Percentiles rank a stretch among this genome's conserved stretches.
Conservation (phyloP, 345 rosid genomes). For the Firmiana major region DNA sequence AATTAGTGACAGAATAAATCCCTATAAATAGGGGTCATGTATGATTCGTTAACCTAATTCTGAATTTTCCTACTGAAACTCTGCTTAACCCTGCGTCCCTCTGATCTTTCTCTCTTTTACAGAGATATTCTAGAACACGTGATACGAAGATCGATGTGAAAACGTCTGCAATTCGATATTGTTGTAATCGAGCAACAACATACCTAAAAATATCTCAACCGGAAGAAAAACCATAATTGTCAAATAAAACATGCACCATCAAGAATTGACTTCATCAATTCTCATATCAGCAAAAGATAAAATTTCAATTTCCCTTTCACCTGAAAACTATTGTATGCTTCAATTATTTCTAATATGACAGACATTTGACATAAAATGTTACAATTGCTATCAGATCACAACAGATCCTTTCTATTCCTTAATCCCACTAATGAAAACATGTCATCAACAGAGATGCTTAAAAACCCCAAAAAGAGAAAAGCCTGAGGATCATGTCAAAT, state of each 20-base stretch:
- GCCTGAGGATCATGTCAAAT: background rate
- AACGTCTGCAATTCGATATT: too few relatives aligned
- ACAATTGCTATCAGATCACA: background rate
- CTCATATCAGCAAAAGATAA: background rate
- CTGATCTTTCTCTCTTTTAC: too few relatives aligned
- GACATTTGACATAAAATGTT: background rate
- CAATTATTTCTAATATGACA: background rate
- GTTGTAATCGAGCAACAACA: too few relatives aligned
- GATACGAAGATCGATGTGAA: too few relatives aligned
- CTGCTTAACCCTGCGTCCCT: too few relatives aligned
- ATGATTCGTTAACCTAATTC: too few relatives aligned
- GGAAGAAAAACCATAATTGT: background rate
- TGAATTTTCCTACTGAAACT: too few relatives aligned
- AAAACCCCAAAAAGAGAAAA: background rate
- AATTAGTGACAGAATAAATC: too few relatives aligned
- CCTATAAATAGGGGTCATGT: too few relatives aligned
- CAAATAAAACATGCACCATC: background rate
- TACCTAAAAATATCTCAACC: background rate
- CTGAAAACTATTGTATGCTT: background rate
- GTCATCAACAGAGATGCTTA: background rate
- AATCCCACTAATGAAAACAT: background rate
- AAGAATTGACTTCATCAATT: background rate
- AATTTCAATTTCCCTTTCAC: background rate
- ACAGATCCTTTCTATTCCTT: background rate
- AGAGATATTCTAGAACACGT: too few relatives aligned